A percentile compares a stretch with the other conserved stretches of the same genome.
Conservation (phyloP, 345 rosid genomes). For the Angophora floribunda region DNA sequence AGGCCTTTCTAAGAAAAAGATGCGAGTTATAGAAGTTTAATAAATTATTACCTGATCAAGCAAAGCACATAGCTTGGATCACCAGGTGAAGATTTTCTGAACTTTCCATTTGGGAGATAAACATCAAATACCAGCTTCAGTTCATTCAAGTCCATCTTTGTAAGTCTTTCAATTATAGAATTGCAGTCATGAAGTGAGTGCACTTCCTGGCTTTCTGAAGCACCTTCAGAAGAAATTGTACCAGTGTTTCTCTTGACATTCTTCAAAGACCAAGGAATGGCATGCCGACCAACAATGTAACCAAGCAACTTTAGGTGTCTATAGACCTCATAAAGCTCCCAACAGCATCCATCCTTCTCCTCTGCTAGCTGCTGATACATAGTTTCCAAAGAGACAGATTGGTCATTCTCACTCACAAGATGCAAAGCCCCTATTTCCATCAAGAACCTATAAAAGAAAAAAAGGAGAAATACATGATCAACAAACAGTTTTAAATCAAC, state of each 20-base stretch:
- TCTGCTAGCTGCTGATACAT: constrained; percentile 46
- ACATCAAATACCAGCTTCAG: constrained; percentile 46
- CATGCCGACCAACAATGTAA: constrained; percentile 58
- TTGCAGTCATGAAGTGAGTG: background rate
- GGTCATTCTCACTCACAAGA: constrained; percentile 28
- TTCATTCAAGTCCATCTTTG: constrained; percentile 31
- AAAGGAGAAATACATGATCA: background rate
- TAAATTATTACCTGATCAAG: constrained; percentile 33
- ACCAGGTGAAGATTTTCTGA: constrained; percentile 78
- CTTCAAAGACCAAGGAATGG: constrained; percentile 58
- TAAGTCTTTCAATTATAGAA: constrained; percentile 16
- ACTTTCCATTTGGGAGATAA: constrained; percentile 70
- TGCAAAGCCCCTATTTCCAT: constrained; percentile 72
- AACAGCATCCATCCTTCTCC: constrained; percentile 34
- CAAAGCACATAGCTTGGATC: constrained; percentile 53
- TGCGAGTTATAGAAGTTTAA: background rate
- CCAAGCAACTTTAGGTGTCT: constrained; percentile 66
- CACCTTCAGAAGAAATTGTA: constrained; percentile 1
- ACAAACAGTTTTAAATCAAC: background rate
- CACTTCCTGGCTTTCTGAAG: background rate
- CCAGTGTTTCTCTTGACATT: constrained; percentile 2
- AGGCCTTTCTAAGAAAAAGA: background rate
- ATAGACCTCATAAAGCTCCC: constrained; percentile 67
- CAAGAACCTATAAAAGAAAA: constrained; percentile 38
- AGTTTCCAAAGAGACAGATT: constrained; percentile 24